These are phyloP conservation scores for Agaricus blazei DNA, from an alignment of 768 basidiomycete genomes.

Conservation along the genomic window DNA sequence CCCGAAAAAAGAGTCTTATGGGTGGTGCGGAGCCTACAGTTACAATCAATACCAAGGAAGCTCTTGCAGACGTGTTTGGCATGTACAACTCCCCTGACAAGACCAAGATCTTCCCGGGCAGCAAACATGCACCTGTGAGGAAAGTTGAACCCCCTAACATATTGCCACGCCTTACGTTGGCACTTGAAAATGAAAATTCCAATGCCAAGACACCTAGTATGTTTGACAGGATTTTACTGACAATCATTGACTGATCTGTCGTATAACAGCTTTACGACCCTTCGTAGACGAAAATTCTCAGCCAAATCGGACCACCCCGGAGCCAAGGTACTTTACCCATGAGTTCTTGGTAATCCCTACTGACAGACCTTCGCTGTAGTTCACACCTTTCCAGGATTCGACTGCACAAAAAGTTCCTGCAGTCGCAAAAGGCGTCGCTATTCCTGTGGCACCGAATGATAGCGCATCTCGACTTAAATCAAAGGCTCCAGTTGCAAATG, in stretches of 20 bases:
- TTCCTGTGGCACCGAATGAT: conserved; percentile 26
- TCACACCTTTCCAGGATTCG: conserved; percentile 60
- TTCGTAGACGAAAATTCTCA: conserved; percentile 60
- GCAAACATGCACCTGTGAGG: conserved; percentile 68
- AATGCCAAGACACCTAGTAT: conserved; percentile 34
- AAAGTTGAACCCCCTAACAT: conserved; percentile 54
- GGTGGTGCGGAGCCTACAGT: conserved; percentile 70
- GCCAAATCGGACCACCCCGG: conserved; percentile 37
- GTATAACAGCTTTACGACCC: conserved; percentile 52
- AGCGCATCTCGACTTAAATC: conserved; percentile 19
- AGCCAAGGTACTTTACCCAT: conserved; percentile 31
- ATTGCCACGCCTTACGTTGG: conserved; percentile 25
- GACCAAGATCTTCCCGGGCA: conserved; percentile 58
- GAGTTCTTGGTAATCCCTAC: neutral
- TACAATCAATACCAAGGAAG: conserved; percentile 96
- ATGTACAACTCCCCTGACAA: conserved; percentile 94
- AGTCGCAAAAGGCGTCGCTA: conserved; percentile 39
- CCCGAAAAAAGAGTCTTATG: conserved; percentile 40
- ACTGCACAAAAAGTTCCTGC: conserved; percentile 42
- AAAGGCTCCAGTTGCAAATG: conserved; percentile 30
- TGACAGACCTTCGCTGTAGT: conserved; percentile 31
- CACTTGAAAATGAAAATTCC: conserved; percentile 36
- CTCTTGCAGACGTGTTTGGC: conserved; percentile 88
- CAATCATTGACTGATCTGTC: neutral
- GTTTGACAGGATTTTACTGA: neutral